These are phyloP conservation scores for Saturnispora galanensis DNA, from an alignment of 805 yeast genomes.

Conservation along the genomic window DNA sequence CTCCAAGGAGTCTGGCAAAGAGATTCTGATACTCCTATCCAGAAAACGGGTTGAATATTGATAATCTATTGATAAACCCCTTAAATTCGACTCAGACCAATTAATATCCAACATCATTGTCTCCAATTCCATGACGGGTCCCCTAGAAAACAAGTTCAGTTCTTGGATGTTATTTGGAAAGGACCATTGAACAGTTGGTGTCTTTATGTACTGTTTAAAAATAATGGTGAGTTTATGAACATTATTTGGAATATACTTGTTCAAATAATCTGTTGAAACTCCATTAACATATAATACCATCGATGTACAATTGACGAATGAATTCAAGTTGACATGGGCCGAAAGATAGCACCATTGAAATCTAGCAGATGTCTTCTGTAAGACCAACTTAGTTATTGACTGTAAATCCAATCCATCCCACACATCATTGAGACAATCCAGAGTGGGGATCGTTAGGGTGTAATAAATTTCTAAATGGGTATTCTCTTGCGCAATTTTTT, in stretches of 20 bases:
- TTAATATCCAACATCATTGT: conserved; percentile 2
- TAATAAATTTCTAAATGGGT: conserved; percentile 1
- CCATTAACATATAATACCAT: conserved; percentile 7
- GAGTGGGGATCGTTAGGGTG: conserved; percentile 5
- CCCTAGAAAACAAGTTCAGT: conserved; percentile 6
- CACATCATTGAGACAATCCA: conserved; percentile 3
- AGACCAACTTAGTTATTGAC: conserved; percentile 1
- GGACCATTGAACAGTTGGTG: conserved; percentile 1
- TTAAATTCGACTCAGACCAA: conserved; percentile 6
- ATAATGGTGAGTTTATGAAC: conserved; percentile 5
- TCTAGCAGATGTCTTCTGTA: conserved; percentile 5
- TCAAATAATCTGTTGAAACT: conserved; percentile 5
- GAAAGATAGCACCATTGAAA: conserved; percentile 4
- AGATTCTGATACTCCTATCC: conserved; percentile 1
- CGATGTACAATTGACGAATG: not conserved
- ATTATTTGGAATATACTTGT: conserved; percentile 3
- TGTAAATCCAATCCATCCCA: conserved; percentile 1
- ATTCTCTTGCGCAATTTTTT: not conserved
- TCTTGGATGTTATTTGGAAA: not conserved
- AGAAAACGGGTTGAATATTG: conserved; percentile 5
- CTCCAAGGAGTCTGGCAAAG: conserved; percentile 5
- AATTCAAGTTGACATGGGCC: not conserved
- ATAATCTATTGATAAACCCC: conserved; percentile 7
- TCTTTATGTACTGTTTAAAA: conserved; percentile 5
- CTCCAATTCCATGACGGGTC: conserved; percentile 6